phyloP scores from a whole-genome alignment of 2,329 filamentous ascomycete species.

The Penicillium sp. region DNA sequence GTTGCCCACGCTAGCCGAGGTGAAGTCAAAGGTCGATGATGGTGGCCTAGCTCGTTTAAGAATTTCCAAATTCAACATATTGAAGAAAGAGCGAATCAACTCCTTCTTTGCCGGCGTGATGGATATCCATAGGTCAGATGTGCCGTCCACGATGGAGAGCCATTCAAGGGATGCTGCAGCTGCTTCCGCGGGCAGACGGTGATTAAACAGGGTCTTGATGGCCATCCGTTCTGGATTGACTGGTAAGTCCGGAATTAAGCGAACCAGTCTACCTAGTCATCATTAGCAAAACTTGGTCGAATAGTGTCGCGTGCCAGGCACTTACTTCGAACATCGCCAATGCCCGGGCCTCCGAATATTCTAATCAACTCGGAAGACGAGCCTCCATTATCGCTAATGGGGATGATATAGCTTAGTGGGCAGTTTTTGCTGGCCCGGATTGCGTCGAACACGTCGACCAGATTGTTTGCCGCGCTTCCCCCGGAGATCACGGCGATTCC shows the following conservation, averaged over 20 bases:
- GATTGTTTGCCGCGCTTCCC: conserved; percentile 88
- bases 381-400: conserved; percentile 93
- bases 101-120: conserved; percentile 73
- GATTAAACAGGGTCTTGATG: conserved; percentile 82
- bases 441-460: conserved; percentile 83
- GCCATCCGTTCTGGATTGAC: conserved; percentile 67
- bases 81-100: conserved; percentile 74
- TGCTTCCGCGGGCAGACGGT: conserved; percentile 69
- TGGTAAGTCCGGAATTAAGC: conserved; percentile 72
- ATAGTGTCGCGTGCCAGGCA: background rate
- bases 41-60: conserved; percentile 71
- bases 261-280: conserved; percentile 74
- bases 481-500: conserved; percentile 87
- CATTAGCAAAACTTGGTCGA: conserved; percentile 5
- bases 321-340: conserved; percentile 74
- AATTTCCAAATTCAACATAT: conserved; percentile 74
- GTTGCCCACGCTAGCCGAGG: conserved; percentile 74
- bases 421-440: conserved; percentile 66
- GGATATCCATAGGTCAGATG: conserved; percentile 70
- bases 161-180: conserved; percentile 71
- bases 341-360: conserved; percentile 88
- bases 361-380: conserved; percentile 91
- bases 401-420: conserved; percentile 80
- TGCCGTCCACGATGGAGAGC: conserved; percentile 84
- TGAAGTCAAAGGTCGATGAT: conserved; percentile 74